Percentiles rank a stretch among this genome's conserved stretches.
Evolutionary conservation across 2,329 filamentous ascomycete genomes (phyloP).

Genomic region (Fusarium sp.): DNA sequence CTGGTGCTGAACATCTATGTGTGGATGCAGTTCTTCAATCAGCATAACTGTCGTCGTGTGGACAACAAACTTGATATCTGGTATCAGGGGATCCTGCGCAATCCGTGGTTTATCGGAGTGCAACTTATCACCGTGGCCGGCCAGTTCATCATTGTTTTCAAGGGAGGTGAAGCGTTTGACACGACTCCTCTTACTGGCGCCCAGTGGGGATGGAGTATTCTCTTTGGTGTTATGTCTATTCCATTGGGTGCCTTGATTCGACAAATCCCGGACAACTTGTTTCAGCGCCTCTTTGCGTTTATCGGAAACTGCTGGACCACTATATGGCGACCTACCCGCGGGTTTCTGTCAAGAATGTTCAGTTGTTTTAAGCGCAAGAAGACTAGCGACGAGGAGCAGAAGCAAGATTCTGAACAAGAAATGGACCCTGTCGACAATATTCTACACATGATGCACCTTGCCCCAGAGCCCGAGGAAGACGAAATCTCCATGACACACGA

Average conservation of each 20-base stretch:
- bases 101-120: conserved; percentile 80
- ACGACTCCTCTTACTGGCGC: conserved; percentile 68
- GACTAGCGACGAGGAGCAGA: conserved; percentile 27
- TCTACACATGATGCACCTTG: conserved; percentile 38
- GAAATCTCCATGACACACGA: conserved; percentile 41
- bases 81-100: conserved; percentile 79
- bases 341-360: conserved; percentile 21
- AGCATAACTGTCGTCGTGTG: conserved; percentile 80
- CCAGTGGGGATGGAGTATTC: conserved; percentile 77
- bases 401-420: conserved; percentile 31
- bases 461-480: conserved; percentile 22
- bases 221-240: conserved; percentile 74
- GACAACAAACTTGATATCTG: conserved; percentile 84
- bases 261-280: conserved; percentile 53
- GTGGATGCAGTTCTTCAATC: conserved; percentile 92
- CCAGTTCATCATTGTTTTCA: conserved; percentile 77
- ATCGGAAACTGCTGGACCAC: conserved; percentile 6
- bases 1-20: conserved; percentile 88
- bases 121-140: conserved; percentile 74
- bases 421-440: conserved; percentile 43
- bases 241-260: conserved; percentile 64
- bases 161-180: conserved; percentile 75
- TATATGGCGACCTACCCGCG: conserved; percentile 26
- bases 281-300: conserved; percentile 44
- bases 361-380: conserved; percentile 43